phyloP scores from a whole-genome alignment of 106 monocot genomes.

The Apostasia shenzhenica region DNA sequence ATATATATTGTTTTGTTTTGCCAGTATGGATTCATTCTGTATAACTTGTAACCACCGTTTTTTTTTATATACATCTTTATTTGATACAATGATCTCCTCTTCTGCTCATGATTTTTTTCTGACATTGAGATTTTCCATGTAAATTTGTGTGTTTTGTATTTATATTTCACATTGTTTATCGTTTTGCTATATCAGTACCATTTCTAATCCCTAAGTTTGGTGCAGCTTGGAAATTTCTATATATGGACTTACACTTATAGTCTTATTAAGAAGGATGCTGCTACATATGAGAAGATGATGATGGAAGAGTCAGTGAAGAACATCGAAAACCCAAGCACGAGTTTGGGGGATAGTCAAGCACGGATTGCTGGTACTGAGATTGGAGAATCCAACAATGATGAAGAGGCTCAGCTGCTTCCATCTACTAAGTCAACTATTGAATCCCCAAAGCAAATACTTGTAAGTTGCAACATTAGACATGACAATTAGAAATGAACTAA shows the following conservation, averaged over 20 bases:
- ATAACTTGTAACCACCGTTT: too few species aligned
- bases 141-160: too few species aligned
- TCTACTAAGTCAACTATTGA: background rate
- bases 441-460: background rate
- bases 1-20: too few species aligned
- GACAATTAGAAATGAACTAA: background rate
- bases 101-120: too few species aligned
- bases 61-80: too few species aligned
- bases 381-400: background rate
- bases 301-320: background rate
- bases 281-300: background rate
- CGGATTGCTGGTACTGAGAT: background rate
- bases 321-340: background rate
- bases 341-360: constrained; percentile 1
- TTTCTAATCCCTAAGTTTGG: background rate
- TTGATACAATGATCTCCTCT: too few species aligned
- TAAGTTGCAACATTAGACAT: background rate
- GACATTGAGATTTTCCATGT: background rate
- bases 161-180: background rate
- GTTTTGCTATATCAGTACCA: background rate
- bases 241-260: constrained; percentile 63
- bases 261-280: constrained; percentile 28
- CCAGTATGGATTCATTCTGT: too few species aligned
- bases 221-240: constrained; percentile 61
- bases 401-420: background rate